These are phyloP conservation scores for Lactarius pseudohatsudake DNA, from an alignment of 768 basidiomycete species.

Conservation along the genomic window DNA sequence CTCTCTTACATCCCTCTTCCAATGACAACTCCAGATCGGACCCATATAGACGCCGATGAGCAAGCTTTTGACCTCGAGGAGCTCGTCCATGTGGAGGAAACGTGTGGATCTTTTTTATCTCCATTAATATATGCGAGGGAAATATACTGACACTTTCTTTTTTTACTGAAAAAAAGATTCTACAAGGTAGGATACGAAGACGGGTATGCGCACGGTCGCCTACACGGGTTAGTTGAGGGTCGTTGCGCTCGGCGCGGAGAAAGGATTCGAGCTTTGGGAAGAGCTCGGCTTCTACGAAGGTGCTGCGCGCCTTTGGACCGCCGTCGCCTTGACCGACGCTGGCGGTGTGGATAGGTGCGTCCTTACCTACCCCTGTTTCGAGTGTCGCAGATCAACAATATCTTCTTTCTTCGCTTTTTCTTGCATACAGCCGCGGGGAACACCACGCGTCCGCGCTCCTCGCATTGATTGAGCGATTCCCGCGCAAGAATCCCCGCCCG, in stretches of 20 bases:
- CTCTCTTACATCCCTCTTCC: not conserved
- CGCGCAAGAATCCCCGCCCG: conserved; percentile 68
- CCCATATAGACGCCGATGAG: not conserved
- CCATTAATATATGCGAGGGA: not conserved
- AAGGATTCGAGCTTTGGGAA: conserved; percentile 96
- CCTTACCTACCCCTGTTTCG: conserved; percentile 5
- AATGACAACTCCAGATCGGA: conserved; percentile 10
- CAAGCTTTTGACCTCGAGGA: conserved; percentile 35
- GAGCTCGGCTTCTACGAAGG: conserved; percentile 95
- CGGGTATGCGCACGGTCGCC: conserved; percentile 80
- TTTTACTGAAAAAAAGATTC: conserved; percentile 51
- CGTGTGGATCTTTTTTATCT: conserved; percentile 28
- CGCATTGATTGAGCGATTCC: conserved; percentile 72
- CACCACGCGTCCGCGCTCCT: conserved; percentile 71
- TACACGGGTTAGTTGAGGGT: conserved; percentile 91
- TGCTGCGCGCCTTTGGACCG: conserved; percentile 70
- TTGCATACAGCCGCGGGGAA: conserved; percentile 47
- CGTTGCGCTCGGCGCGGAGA: conserved; percentile 81
- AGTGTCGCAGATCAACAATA: conserved; percentile 12
- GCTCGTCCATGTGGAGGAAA: conserved; percentile 36
- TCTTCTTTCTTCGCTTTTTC: not conserved
- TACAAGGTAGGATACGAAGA: conserved; percentile 75
- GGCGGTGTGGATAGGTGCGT: conserved; percentile 51
- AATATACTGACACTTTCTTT: not conserved
- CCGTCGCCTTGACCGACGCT: conserved; percentile 44